Base-by-base conservation (phyloP, 176 grass and related monocot genomes). In the Eragrostis curvula region DNA sequence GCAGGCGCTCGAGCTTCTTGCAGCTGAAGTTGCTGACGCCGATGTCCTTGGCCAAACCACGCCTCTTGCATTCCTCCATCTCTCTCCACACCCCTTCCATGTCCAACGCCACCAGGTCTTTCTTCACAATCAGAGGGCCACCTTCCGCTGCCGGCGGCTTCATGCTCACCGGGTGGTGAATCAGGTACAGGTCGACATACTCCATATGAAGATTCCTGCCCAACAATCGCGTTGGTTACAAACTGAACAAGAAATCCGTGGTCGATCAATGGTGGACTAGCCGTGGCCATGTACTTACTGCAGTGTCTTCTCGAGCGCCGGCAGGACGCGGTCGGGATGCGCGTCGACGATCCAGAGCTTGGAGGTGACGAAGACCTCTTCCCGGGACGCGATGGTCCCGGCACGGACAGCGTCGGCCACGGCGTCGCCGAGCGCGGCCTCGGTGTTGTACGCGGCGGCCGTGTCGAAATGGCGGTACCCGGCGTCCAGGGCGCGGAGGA, bases 381-480 rank as follows among this genome's bases (percentile, higher is more conserved):
- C 79, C 0, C 84, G 68, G 23, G 74, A 79, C 0, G 60, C 43
- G 13, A 90, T 0, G 1, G 39, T 14, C 0, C 84, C 80, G 2
- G 36, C 14, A 0, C 65, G 29, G 0, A 79, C 36, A 2, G 88
- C 84, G 3, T 60, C 42, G 0, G 50, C 23, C 6, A 61, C 40
- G 20, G 74, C 88, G 30, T 78, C 73, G 3, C 84, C 84, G 21
- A 90, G 10, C 15, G 60, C 7, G 3, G 18, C 24, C 51, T 90
- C 84, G 16, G 88, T 68, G 14, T 32, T 18, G 68, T 86, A 86
- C 41, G 39, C 0, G 5, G 45, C 17, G 4, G 88, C 84, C 2
- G 88, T 86, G 79, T 83, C 88, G 14, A 86, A 69, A 73, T 90
- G 88, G 42, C 79, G 84, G 60, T 90, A 86, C 1, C 84, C 79